Conservation (phyloP, 2,329 filamentous ascomycete genomes). For the Sordariomycetes sp. region DNA sequence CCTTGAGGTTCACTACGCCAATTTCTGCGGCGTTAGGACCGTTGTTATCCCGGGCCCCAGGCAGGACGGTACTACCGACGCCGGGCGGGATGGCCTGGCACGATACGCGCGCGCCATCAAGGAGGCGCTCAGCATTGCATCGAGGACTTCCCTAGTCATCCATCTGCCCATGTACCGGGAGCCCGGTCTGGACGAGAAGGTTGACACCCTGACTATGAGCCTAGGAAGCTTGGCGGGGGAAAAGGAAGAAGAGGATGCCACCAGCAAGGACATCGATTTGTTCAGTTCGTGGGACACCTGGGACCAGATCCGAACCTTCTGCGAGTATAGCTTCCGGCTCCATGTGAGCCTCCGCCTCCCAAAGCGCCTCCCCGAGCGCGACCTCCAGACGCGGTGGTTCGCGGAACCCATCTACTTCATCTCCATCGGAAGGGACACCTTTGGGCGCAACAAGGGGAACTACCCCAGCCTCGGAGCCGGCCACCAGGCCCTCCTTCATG, state of each 20-base stretch:
- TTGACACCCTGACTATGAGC: constrained; percentile 38
- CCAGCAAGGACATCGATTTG: constrained; percentile 45
- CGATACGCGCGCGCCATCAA: constrained; percentile 79
- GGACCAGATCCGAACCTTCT: constrained; percentile 76
- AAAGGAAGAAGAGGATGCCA: constrained; percentile 10
- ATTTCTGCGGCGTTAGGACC: constrained; percentile 83
- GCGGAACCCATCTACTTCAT: constrained; percentile 56
- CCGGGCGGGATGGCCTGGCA: constrained; percentile 40
- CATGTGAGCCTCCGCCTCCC: constrained; percentile 57
- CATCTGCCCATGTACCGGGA: constrained; percentile 77
- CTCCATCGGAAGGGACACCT: constrained; percentile 39
- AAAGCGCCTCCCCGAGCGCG: constrained; percentile 44
- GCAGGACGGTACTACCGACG: constrained; percentile 43
- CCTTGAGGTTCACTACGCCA: constrained; percentile 86
- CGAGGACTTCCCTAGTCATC: constrained; percentile 69
- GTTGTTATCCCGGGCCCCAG: constrained; percentile 73
- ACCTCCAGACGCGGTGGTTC: constrained; percentile 58
- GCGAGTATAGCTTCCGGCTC: constrained; percentile 73
- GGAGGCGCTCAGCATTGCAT: constrained; percentile 65
- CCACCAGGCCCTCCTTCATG: constrained; percentile 51
- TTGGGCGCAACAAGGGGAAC: constrained; percentile 49
- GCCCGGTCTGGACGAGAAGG: constrained; percentile 42
- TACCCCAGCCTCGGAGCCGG: constrained; percentile 49
- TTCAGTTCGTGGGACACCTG: constrained; percentile 89
- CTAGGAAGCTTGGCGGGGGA: neutral